phyloP scores from a whole-genome alignment of 768 basidiomycete genomes.

The Lactarius vividus region DNA sequence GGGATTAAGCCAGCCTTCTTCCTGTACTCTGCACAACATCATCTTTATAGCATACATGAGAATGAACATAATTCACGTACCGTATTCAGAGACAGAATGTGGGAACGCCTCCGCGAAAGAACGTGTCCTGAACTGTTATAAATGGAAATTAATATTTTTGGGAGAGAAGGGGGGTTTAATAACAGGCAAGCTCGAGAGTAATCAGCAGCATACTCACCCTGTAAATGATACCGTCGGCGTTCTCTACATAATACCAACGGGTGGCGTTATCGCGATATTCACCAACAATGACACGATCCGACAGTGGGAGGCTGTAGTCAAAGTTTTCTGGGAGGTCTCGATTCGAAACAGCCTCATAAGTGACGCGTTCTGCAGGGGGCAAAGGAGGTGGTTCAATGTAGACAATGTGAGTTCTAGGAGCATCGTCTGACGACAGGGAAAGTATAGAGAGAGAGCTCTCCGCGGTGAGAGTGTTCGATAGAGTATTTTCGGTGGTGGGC shows the following conservation, averaged over 20 bases:
- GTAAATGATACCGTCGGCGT: constrained; percentile 17
- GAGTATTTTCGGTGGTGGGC: neutral
- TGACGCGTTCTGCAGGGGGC: constrained; percentile 13
- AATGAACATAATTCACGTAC: constrained; percentile 13
- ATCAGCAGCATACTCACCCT: constrained; percentile 15
- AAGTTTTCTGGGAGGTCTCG: constrained; percentile 23
- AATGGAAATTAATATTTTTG: neutral
- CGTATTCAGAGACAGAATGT: constrained; percentile 23
- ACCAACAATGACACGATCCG: constrained; percentile 18
- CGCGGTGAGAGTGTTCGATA: neutral
- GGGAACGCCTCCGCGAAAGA: constrained; percentile 20
- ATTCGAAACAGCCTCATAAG: constrained; percentile 16
- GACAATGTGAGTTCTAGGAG: neutral
- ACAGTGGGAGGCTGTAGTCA: constrained; percentile 18
- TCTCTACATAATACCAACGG: constrained; percentile 26
- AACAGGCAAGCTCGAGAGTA: neutral
- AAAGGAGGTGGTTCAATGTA: constrained; percentile 16
- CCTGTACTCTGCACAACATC: constrained; percentile 40
- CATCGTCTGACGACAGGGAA: neutral
- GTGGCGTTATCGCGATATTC: constrained; percentile 22
- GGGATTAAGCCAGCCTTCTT: constrained; percentile 44
- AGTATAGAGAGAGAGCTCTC: neutral
- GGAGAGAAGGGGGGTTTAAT: neutral
- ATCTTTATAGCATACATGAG: neutral
- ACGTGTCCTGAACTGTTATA: constrained; percentile 19